Evolutionary conservation across 176 grass and related monocot species (phyloP).

Genomic region (Eremochloa ophiuroides): DNA sequence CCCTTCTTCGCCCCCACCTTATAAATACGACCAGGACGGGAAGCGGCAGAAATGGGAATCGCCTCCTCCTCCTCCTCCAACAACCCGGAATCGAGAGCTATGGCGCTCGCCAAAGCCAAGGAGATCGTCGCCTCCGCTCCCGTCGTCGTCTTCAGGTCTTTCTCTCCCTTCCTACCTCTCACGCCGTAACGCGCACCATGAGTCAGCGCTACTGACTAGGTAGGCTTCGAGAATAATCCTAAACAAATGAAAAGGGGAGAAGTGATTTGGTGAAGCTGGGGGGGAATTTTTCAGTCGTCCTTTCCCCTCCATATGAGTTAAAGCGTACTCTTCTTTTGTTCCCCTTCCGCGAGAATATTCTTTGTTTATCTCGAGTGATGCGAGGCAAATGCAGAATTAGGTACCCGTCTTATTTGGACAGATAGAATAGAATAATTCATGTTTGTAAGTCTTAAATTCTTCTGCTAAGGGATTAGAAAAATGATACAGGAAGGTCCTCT

Average conservation of each 20-base stretch:
- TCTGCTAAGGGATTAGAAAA: background rate
- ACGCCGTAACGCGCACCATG: no score
- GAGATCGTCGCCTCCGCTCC: constrained; percentile 65
- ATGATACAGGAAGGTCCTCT: background rate
- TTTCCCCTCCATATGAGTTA: background rate
- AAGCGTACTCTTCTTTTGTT: background rate
- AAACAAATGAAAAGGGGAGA: background rate
- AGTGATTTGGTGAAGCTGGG: background rate
- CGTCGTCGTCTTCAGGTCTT: constrained; percentile 74
- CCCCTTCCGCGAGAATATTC: background rate
- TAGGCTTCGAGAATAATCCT: background rate
- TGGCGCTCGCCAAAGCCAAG: constrained; percentile 73
- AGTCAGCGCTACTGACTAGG: background rate
- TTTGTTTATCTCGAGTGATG: background rate
- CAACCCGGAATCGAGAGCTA: constrained; percentile 29
- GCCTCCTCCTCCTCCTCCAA: constrained; percentile 16
- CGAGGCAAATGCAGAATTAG: background rate
- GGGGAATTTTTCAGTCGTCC: background rate
- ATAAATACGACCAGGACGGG: constrained; percentile 2
- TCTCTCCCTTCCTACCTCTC: background rate
- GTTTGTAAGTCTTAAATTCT: background rate
- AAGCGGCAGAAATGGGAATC: constrained; percentile 28
- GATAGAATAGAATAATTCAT: background rate
- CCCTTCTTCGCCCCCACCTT: background rate
- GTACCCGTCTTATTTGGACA: background rate